phyloP scores from a whole-genome alignment of 169 alveolate genomes.

The Cryptosporidium sp. region DNA sequence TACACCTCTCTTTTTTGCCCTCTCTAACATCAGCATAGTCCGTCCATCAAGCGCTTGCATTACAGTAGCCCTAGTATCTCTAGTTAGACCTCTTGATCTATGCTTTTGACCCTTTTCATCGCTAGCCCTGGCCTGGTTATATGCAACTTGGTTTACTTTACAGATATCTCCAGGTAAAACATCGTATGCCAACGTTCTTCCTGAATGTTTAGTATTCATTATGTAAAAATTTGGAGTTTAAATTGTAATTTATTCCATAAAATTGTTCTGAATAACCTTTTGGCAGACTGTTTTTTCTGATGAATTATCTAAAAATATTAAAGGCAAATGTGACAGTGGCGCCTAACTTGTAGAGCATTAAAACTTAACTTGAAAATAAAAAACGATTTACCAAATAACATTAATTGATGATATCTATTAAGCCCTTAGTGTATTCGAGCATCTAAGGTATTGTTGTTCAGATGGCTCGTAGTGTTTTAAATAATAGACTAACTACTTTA shows the following conservation, averaged over 20 bases:
- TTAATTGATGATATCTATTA: not conserved
- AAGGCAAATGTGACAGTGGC: slow-evolving; percentile 13
- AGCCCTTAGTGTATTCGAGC: not conserved
- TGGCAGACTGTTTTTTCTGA: not conserved
- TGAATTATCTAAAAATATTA: slow-evolving; percentile 10
- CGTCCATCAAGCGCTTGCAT: slow-evolving; percentile 96
- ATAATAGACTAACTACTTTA: slow-evolving; percentile 28
- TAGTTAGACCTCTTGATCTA: slow-evolving; percentile 86
- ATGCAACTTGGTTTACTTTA: slow-evolving; percentile 62
- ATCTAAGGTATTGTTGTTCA: not conserved
- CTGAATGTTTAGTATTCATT: slow-evolving; percentile 3
- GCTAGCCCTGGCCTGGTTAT: slow-evolving; percentile 65
- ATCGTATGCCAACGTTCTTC: slow-evolving; percentile 45
- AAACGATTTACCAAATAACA: not conserved
- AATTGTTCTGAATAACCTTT: not conserved
- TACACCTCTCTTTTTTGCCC: slow-evolving; percentile 89
- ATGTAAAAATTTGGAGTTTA: not conserved
- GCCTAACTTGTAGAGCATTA: not conserved
- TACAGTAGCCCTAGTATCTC: slow-evolving; percentile 96
- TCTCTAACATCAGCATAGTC: slow-evolving; percentile 91
- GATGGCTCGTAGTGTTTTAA: slow-evolving; percentile 55
- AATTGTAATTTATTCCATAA: not conserved
- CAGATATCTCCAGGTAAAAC: slow-evolving; percentile 63
- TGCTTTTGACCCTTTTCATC: slow-evolving; percentile 72
- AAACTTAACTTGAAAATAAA: not conserved